phyloP scores from a whole-genome alignment of 805 yeast genomes.

The Pichia paraexigua region DNA sequence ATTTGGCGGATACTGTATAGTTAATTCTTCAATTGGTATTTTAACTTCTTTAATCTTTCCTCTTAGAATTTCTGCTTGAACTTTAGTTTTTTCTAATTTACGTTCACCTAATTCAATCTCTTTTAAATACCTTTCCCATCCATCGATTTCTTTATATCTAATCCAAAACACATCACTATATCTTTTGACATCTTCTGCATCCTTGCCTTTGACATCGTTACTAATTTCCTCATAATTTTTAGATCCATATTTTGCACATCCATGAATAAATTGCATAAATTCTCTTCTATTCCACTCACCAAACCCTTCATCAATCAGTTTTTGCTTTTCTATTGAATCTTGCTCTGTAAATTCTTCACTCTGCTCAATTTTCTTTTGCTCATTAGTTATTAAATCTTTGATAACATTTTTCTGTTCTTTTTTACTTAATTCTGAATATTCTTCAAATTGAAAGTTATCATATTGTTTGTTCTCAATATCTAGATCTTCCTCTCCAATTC shows the following conservation, averaged over 20 bases:
- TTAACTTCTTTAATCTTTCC: conserved; percentile 44
- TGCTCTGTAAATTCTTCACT: conserved; percentile 57
- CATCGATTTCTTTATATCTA: conserved; percentile 51
- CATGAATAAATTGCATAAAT: conserved; percentile 62
- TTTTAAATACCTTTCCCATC: conserved; percentile 60
- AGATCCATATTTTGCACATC: conserved; percentile 61
- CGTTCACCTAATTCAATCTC: conserved; percentile 70
- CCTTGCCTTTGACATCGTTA: conserved; percentile 47
- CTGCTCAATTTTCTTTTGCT: conserved; percentile 45
- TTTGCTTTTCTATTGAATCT: conserved; percentile 46
- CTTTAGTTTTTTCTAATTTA: conserved; percentile 45
- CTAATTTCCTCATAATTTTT: conserved; percentile 42
- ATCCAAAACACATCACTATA: conserved; percentile 62
- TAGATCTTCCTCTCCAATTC: conserved; percentile 48
- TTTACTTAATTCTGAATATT: conserved; percentile 21
- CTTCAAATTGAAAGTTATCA: conserved; percentile 26
- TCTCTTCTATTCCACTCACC: conserved; percentile 69
- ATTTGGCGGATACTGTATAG: conserved; percentile 72
- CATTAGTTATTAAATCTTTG: conserved; percentile 35
- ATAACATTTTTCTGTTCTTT: conserved; percentile 19
- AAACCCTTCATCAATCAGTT: conserved; percentile 49
- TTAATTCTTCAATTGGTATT: conserved; percentile 57
- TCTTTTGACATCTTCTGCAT: conserved; percentile 47
- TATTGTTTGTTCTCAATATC: conserved; percentile 33
- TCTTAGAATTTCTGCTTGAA: conserved; percentile 49